Conservation (phyloP, 2,329 filamentous ascomycete genomes). For the Cytospora schulzeri region DNA sequence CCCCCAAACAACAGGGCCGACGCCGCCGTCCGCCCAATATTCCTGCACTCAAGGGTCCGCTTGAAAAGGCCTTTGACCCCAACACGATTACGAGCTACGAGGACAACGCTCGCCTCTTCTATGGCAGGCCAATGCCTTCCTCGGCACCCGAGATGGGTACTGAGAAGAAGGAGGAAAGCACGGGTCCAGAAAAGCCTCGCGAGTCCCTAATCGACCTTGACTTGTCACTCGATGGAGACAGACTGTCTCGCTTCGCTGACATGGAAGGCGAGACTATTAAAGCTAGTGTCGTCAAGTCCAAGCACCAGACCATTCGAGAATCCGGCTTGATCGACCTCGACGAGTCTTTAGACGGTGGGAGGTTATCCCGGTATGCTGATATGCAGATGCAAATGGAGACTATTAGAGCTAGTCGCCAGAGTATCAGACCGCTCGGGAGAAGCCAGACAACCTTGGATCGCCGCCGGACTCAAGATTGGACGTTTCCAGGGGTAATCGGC, state of each 20-base stretch:
- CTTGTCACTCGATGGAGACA: conserved; percentile 57
- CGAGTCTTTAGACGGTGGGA: conserved; percentile 57
- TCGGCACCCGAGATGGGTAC: conserved; percentile 23
- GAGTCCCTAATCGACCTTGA: conserved; percentile 53
- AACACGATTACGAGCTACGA: conserved; percentile 67
- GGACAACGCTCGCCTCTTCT: conserved; percentile 64
- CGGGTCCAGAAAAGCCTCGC: conserved; percentile 34
- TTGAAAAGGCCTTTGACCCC: conserved; percentile 68
- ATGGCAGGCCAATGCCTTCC: conserved; percentile 45
- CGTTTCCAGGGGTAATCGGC: conserved; percentile 15
- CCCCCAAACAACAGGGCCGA: conserved; percentile 50
- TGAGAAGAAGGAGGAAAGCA: conserved; percentile 11
- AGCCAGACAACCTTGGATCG: conserved; percentile 46
- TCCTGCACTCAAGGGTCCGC: conserved; percentile 58
- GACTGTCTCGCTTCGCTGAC: conserved; percentile 61
- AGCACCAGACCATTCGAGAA: conserved; percentile 25
- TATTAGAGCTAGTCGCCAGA: conserved; percentile 54
- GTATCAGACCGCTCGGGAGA: conserved; percentile 48
- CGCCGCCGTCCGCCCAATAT: conserved; percentile 61
- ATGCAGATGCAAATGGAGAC: conserved; percentile 55
- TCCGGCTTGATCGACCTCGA: conserved; percentile 61
- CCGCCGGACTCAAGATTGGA: conserved; percentile 28
- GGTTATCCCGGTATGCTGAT: conserved; percentile 60
- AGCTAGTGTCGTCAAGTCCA: conserved; percentile 8
- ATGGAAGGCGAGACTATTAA: conserved; percentile 42